These are phyloP conservation scores for Rasamsonia emersonii DNA, from an alignment of 2,329 filamentous ascomycete species.

Conservation along the genomic window DNA sequence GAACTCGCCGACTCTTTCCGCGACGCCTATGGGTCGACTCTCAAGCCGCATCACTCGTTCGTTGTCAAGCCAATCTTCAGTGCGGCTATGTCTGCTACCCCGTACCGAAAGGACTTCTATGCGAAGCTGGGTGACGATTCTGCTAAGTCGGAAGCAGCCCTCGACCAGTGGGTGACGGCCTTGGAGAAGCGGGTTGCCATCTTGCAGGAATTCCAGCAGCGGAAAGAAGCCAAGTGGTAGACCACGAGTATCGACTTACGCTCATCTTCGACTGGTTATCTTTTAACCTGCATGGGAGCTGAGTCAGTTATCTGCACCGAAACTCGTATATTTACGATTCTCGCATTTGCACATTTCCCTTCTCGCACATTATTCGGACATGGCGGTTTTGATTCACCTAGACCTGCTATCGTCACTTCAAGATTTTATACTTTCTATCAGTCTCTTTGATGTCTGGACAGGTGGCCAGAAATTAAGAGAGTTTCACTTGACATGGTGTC, in stretches of 20 bases:
- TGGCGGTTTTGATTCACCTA: too few relatives aligned
- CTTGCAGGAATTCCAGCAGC: constrained; percentile 55
- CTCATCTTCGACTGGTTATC: too few relatives aligned
- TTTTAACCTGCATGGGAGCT: too few relatives aligned
- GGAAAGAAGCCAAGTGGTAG: constrained; percentile 44
- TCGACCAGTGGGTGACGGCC: constrained; percentile 65
- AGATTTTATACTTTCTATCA: too few relatives aligned
- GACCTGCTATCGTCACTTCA: too few relatives aligned
- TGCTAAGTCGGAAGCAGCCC: constrained; percentile 52
- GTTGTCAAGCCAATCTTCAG: constrained; percentile 86
- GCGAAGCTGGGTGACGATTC: constrained; percentile 56
- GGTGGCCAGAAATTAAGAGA: too few relatives aligned
- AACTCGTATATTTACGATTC: background rate
- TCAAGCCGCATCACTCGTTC: constrained; percentile 87
- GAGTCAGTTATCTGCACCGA: too few relatives aligned
- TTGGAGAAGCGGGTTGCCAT: constrained; percentile 73
- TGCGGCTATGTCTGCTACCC: constrained; percentile 85
- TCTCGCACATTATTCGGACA: too few relatives aligned
- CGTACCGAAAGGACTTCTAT: constrained; percentile 92
- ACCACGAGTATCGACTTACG: too few relatives aligned
- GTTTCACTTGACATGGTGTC: too few relatives aligned
- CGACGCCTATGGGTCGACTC: constrained; percentile 70
- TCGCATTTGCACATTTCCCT: too few relatives aligned
- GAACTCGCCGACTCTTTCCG: constrained; percentile 86
- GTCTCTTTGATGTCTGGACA: too few relatives aligned